Conservation (phyloP, 805 yeast species). For the Zygoascus biomembranicola region DNA sequence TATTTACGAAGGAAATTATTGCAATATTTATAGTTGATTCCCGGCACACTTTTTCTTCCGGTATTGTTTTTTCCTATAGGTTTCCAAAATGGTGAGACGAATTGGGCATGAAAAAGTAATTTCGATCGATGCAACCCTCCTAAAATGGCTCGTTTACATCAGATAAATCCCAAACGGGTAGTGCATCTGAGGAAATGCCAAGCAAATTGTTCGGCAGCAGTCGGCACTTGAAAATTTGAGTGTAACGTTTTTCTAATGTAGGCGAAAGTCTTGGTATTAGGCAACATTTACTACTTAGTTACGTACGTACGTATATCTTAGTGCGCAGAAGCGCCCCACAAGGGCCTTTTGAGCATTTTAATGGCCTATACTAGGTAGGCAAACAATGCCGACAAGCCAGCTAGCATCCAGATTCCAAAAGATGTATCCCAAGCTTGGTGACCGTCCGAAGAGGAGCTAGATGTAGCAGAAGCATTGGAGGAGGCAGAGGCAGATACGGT, state of each 20-base stretch:
- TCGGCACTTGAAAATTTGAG: no score
- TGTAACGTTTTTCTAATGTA: no score
- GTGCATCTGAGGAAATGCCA: neutral
- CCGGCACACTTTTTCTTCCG: neutral
- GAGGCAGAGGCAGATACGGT: conserved; percentile 9
- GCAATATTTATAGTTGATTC: neutral
- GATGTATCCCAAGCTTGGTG: neutral
- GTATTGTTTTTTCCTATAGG: no score
- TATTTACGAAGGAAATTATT: neutral
- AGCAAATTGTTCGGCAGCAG: neutral
- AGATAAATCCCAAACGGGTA: neutral
- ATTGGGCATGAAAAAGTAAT: neutral
- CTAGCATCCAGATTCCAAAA: neutral
- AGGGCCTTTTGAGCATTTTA: no score
- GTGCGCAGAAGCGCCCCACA: no score
- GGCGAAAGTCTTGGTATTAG: no score
- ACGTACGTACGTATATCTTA: no score
- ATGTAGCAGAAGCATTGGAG: conserved; percentile 6
- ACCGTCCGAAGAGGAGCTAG: neutral
- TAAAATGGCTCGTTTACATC: neutral
- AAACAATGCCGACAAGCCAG: neutral
- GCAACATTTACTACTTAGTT: no score
- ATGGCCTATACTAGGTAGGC: neutral
- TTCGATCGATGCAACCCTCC: neutral
- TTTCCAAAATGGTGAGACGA: no score